Evolutionary conservation across 1,284 basidiomycete genomes (phyloP).

Genomic region (Boletus semigastroideus): DNA sequence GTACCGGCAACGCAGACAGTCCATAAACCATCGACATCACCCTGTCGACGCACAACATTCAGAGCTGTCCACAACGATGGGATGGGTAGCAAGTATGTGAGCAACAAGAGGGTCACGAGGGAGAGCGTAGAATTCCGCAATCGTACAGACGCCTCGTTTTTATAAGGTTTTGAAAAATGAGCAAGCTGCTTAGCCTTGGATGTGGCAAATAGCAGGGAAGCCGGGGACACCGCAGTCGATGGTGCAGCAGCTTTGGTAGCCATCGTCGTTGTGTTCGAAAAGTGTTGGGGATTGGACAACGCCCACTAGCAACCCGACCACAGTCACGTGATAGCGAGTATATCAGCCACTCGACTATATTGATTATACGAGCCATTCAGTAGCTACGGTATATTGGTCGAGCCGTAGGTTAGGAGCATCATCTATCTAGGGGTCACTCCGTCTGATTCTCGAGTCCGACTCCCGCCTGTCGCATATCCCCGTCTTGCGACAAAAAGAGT

Average conservation of each 20-base stretch:
- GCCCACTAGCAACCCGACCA: too few relatives aligned
- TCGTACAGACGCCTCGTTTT: slow-evolving; percentile 53
- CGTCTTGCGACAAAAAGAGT: too few relatives aligned
- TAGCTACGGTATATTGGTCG: too few relatives aligned
- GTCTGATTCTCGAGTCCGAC: too few relatives aligned
- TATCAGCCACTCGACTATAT: too few relatives aligned
- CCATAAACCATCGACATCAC: slow-evolving; percentile 17
- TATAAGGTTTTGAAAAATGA: slow-evolving; percentile 50
- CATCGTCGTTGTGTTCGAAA: slow-evolving; percentile 20
- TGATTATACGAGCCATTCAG: too few relatives aligned
- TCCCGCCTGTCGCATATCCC: too few relatives aligned
- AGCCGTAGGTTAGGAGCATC: too few relatives aligned
- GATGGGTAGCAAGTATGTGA: slow-evolving; percentile 53
- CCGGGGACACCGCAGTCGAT: slow-evolving; percentile 16
- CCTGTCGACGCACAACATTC: slow-evolving; percentile 30
- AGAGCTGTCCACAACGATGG: slow-evolving; percentile 46
- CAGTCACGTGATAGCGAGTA: too few relatives aligned
- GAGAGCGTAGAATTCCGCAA: slow-evolving; percentile 50
- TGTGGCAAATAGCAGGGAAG: slow-evolving; percentile 24
- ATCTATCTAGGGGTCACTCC: too few relatives aligned
- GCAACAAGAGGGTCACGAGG: slow-evolving; percentile 43
- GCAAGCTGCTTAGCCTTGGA: slow-evolving; percentile 24
- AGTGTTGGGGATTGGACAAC: too few relatives aligned
- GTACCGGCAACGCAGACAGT: slow-evolving; percentile 21
- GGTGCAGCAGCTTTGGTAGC: slow-evolving; percentile 11